These are phyloP conservation scores for Globisporangium rhizosaccharum DNA, from an alignment of 352 stramenopile genomes.

Conservation along the genomic window DNA sequence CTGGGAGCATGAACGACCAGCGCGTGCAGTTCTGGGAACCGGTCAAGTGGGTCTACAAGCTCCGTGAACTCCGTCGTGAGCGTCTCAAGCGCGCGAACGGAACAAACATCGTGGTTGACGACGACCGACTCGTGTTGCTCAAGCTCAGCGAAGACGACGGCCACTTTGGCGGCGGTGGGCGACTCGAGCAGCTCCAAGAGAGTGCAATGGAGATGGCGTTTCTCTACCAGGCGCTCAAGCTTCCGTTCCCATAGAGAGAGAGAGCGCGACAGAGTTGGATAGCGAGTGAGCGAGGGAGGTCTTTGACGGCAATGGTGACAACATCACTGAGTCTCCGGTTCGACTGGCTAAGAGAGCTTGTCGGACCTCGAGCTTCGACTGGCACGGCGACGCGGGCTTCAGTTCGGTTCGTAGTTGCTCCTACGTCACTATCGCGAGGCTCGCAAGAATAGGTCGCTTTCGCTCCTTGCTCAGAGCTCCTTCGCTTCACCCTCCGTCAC, in stretches of 20 bases:
- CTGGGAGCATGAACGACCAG: slow-evolving; percentile 76
- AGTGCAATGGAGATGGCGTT: slow-evolving; percentile 83
- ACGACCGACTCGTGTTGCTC: slow-evolving; percentile 36
- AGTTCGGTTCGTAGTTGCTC: too few species aligned
- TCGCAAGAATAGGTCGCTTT: too few species aligned
- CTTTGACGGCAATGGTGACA: too few species aligned
- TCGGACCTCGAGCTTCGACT: too few species aligned
- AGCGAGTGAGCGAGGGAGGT: too few species aligned
- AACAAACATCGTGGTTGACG: background rate
- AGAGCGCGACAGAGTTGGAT: background rate
- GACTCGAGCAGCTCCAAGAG: slow-evolving; percentile 73
- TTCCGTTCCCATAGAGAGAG: slow-evolving; percentile 30
- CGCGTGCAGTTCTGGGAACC: slow-evolving; percentile 84
- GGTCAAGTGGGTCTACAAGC: slow-evolving; percentile 78
- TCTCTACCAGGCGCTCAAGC: slow-evolving; percentile 57
- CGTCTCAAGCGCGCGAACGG: background rate
- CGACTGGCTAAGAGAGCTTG: too few species aligned
- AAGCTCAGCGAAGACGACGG: slow-evolving; percentile 80
- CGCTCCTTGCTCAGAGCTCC: too few species aligned
- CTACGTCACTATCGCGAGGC: too few species aligned
- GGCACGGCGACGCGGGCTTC: too few species aligned
- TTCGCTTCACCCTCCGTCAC: too few species aligned
- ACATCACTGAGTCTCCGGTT: too few species aligned
- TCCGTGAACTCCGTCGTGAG: slow-evolving; percentile 45
- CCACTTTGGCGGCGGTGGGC: slow-evolving; percentile 74